Conservation (phyloP, 805 yeast species). For the Ogataea chonburiensis region DNA sequence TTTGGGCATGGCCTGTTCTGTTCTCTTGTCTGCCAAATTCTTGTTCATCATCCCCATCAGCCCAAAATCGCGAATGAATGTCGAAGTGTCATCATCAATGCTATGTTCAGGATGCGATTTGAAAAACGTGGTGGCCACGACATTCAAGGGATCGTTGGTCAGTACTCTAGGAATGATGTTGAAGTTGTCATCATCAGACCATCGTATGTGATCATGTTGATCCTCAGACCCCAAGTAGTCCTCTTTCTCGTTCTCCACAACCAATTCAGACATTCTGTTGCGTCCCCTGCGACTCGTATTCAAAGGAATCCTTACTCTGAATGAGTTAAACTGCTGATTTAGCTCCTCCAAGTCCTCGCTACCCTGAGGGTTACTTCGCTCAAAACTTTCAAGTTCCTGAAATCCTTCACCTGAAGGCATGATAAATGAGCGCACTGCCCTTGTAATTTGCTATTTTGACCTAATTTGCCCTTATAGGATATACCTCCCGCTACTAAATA, state of each 20-base stretch:
- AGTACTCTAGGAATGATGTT: constrained; percentile 28
- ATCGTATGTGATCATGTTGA: constrained; percentile 25
- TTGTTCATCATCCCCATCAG: constrained; percentile 29
- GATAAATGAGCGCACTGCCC: constrained; percentile 1
- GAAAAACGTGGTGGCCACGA: constrained; percentile 27
- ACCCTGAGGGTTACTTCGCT: constrained; percentile 4
- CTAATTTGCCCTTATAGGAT: constrained; percentile 2
- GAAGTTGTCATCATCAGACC: constrained; percentile 26
- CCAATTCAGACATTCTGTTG: constrained; percentile 5
- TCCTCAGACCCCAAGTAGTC: neutral
- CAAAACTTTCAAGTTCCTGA: constrained; percentile 5
- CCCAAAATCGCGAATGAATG: constrained; percentile 25
- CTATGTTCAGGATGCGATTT: constrained; percentile 29
- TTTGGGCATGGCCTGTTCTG: constrained; percentile 2
- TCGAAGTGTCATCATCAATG: constrained; percentile 16
- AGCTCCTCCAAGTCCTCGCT: constrained; percentile 15
- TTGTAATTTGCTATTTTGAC: neutral
- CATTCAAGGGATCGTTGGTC: constrained; percentile 14
- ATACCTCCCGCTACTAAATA: constrained; percentile 5
- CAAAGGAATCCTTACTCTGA: constrained; percentile 21
- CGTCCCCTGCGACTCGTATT: constrained; percentile 12
- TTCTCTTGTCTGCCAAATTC: constrained; percentile 22
- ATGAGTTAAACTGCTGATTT: constrained; percentile 21
- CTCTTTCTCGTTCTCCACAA: neutral
- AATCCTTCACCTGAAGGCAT: constrained; percentile 9